Evolutionary conservation across 2,329 filamentous ascomycete species (phyloP).

Genomic region (Macroventuria anomochaeta): DNA sequence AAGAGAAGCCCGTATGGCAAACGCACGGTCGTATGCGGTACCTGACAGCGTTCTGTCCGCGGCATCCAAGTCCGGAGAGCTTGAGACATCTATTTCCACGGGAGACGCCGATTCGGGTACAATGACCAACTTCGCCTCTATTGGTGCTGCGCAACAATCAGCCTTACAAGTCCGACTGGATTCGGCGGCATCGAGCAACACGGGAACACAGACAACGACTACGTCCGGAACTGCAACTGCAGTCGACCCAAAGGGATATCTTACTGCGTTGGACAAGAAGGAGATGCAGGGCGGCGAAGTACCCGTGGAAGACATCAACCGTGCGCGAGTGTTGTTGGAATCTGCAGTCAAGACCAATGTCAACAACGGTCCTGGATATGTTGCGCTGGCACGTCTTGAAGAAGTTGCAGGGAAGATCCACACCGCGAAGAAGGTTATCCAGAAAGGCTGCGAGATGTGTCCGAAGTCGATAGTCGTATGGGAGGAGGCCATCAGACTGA

Average conservation of each 20-base stretch:
- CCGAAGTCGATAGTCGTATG: slow-evolving; percentile 95
- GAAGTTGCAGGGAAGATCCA: slow-evolving; percentile 92
- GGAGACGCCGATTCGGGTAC: slow-evolving; percentile 77
- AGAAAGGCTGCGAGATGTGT: slow-evolving; percentile 86
- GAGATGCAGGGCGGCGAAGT: slow-evolving; percentile 80
- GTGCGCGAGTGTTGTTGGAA: slow-evolving; percentile 88
- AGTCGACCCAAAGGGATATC: slow-evolving; percentile 94
- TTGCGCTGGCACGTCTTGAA: slow-evolving; percentile 89
- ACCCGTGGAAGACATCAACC: slow-evolving; percentile 87
- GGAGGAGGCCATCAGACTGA: slow-evolving; percentile 93
- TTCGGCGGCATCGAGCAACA: slow-evolving; percentile 75
- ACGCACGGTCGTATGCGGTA: slow-evolving; percentile 82
- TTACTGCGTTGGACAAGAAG: slow-evolving; percentile 86
- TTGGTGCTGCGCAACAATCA: slow-evolving; percentile 94
- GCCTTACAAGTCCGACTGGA: slow-evolving; percentile 93
- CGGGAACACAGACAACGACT: slow-evolving; percentile 67
- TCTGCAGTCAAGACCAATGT: slow-evolving; percentile 98
- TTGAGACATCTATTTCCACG: slow-evolving; percentile 80
- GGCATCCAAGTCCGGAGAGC: slow-evolving; percentile 78
- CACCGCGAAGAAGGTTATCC: slow-evolving; percentile 85
- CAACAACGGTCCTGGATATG: slow-evolving; percentile 93
- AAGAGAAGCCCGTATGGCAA: slow-evolving; percentile 78
- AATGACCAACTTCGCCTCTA: slow-evolving; percentile 97
- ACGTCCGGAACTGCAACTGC: slow-evolving; percentile 81
- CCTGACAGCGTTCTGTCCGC: slow-evolving; percentile 94